Evolutionary conservation across 1,284 basidiomycete species (phyloP), one percentile per base, ranked within the genome.

Genomic region (Puccinia novopanici): DNA sequence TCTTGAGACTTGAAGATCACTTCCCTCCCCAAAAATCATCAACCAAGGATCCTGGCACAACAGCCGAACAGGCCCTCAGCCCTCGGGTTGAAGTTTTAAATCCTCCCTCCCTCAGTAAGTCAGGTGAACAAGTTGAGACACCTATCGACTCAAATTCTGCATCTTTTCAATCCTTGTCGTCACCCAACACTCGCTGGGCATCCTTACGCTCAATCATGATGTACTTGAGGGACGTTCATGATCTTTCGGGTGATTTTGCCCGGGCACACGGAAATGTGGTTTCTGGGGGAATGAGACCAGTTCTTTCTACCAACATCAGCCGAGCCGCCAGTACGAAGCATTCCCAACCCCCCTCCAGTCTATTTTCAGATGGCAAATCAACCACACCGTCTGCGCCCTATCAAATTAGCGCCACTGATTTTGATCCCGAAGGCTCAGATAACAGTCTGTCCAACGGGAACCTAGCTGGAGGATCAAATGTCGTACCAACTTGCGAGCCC

Each of bases 191-290:
- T 42, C 63, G 50, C 15, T 65, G 63, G 50, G 40, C 65, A 12
- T 48, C 57, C 8, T 34, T 79, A 17, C 65, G 68, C 19, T 79
- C 77, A 24, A 71, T 79, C 34, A 79, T 79, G 77, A 79, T 79
- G 77, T 79, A 79, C 45, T 50, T 79, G 55, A 65, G 77, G 10
- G 77, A 79, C 57, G 77, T 79, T 34, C 77, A 79, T 40, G 77
- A 79, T 72, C 68, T 79, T n/a, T 79, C 77, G 13, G 77, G 67
- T 50, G 77, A 79, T 12, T 24, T 57, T 30, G 42, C 54, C 34
- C 50, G 67, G 52, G 22, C 54, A 19, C 52, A 6, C 50, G 67
- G 54, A 19, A 55, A 22, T 34, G 15, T 30, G 54, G 22, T 52
- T 10, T 12, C 40, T n/a, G 55, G 54, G 22, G 30, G 50, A 30